phyloP scores from a whole-genome alignment of 305 asterid species.

The Withania somnifera region DNA sequence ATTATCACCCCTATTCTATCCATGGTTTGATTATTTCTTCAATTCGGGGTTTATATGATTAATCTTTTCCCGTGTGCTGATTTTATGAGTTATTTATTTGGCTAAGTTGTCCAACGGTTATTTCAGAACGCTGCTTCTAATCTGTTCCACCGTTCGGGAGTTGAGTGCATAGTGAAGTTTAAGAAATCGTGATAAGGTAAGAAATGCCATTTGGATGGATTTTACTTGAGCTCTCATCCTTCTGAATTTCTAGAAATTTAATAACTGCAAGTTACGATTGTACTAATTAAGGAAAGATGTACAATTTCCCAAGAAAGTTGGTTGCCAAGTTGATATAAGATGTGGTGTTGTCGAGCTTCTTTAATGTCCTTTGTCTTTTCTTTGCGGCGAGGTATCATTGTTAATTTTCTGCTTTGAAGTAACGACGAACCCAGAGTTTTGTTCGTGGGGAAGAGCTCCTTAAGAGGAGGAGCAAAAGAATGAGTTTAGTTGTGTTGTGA shows the following conservation, averaged over 20 bases:
- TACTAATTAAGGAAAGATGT: background rate
- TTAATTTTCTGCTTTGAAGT: background rate
- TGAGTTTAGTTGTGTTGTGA: background rate
- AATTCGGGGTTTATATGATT: background rate
- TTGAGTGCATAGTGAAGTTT: background rate
- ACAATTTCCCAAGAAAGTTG: background rate
- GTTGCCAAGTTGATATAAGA: background rate
- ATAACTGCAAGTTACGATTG: background rate
- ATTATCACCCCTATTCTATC: background rate
- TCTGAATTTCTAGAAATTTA: background rate
- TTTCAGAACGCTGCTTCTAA: background rate
- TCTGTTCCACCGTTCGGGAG: background rate
- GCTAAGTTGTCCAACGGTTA: background rate
- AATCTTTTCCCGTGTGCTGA: too few species aligned
- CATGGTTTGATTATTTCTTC: background rate
- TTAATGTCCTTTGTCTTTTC: background rate
- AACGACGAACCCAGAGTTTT: background rate
- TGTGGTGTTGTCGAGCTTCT: background rate
- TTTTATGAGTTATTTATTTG: too few species aligned
- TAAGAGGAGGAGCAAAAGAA: background rate
- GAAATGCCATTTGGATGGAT: background rate
- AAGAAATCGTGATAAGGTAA: background rate
- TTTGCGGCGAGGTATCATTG: background rate
- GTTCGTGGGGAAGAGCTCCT: background rate
- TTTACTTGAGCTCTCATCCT: background rate